Conservation (phyloP, 169 alveolate genomes). For the Cryptosporidium xiaoi region DNA sequence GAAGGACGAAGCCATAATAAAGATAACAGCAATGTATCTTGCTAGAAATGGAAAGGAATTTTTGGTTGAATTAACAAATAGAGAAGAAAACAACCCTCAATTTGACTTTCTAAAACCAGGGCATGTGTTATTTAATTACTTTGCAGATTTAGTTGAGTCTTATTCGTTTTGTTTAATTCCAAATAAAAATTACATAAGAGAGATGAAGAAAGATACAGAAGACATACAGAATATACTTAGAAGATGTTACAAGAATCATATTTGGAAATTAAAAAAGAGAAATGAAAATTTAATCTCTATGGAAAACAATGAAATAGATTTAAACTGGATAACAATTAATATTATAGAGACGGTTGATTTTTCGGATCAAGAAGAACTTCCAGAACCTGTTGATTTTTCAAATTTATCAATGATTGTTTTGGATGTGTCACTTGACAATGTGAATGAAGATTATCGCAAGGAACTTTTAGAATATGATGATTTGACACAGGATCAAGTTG, state of each 20-base stretch:
- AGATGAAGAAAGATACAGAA: conserved; percentile 84
- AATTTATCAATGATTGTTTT: conserved; percentile 49
- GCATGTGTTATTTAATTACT: conserved; percentile 92
- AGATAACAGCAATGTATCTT: conserved; percentile 94
- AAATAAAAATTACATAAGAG: conserved; percentile 85
- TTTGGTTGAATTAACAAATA: conserved; percentile 89
- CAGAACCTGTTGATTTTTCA: conserved; percentile 62
- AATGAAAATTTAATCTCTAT: conserved; percentile 80
- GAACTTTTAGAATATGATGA: conserved; percentile 71
- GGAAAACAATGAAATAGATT: conserved; percentile 76
- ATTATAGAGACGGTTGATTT: conserved; percentile 77
- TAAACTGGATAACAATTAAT: conserved; percentile 76
- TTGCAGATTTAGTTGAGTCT: conserved; percentile 93
- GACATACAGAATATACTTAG: conserved; percentile 74
- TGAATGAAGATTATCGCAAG: conserved; percentile 59
- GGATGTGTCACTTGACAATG: conserved; percentile 44
- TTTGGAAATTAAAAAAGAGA: conserved; percentile 85
- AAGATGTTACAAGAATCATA: conserved; percentile 49
- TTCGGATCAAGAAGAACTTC: conserved; percentile 57
- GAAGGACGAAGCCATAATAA: conserved; percentile 90
- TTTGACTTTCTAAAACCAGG: conserved; percentile 96
- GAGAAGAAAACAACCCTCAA: conserved; percentile 89
- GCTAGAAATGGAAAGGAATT: conserved; percentile 97
- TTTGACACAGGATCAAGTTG: conserved; percentile 15
- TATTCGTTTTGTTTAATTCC: conserved; percentile 94